Conservation (phyloP, 108 stramenopile genomes). For the Cyclotella sp. region DNA sequence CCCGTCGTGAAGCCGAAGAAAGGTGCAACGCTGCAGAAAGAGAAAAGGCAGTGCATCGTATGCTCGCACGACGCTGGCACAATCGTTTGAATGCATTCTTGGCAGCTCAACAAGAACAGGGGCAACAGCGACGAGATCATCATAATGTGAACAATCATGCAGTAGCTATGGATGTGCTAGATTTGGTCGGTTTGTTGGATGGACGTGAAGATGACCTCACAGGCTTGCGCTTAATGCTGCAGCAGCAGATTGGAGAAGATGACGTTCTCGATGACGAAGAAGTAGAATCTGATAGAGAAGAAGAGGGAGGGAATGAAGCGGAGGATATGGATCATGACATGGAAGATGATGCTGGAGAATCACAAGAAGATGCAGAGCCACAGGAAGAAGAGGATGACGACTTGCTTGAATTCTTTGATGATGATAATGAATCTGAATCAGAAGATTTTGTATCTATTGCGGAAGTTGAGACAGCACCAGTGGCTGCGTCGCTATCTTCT, state of each 20-base stretch:
- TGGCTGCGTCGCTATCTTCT: not conserved
- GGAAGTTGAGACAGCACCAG: slow-evolving; percentile 18
- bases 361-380: not conserved
- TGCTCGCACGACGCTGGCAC: slow-evolving; percentile 72
- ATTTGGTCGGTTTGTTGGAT: slow-evolving; percentile 24
- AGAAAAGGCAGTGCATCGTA: slow-evolving; percentile 66
- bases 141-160: slow-evolving; percentile 22
- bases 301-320: slow-evolving; percentile 20
- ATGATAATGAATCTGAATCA: slow-evolving; percentile 29
- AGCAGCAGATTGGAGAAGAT: slow-evolving; percentile 45
- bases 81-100: slow-evolving; percentile 60
- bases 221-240: slow-evolving; percentile 33
- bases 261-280: slow-evolving; percentile 6
- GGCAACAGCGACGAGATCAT: slow-evolving; percentile 9
- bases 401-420: slow-evolving; percentile 29
- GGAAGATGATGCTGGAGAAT: slow-evolving; percentile 42
- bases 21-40: slow-evolving; percentile 59
- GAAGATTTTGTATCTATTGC: slow-evolving; percentile 24
- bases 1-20: slow-evolving; percentile 62
- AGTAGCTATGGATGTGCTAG: slow-evolving; percentile 19
- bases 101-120: slow-evolving; percentile 20
- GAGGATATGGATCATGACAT: slow-evolving; percentile 40
- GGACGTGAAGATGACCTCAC: slow-evolving; percentile 18
- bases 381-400: slow-evolving; percentile 31
- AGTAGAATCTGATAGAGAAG: slow-evolving; percentile 45